Evolutionary conservation across 352 stramenopile genomes (phyloP), one percentile per base, ranked within the genome.

Genomic region (Aphanomyces stellatus): DNA sequence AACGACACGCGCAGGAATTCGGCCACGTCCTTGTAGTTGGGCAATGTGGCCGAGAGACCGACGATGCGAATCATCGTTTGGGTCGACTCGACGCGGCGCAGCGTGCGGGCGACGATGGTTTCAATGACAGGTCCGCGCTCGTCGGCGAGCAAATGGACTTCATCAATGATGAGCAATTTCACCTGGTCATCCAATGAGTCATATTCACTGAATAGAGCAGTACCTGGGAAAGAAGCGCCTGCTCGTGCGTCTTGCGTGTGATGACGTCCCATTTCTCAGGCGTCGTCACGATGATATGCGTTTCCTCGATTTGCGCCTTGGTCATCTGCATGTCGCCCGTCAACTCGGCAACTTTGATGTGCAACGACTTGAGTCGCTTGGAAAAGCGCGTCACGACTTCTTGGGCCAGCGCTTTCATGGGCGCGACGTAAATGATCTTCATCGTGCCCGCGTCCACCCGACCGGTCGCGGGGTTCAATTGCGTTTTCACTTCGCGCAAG

Each of bases 261-360:
- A 99, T 98, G 2, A 99, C 96, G 70, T 99, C 96, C 95, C 95
- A 99, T 72, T 99, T 99, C 72, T 99, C 96, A 0, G 97, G 97
- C 5, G 96, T 99, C n/a, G 94, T 99, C 19, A 99, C 96, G 31
- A 99, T 97, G 42, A 99, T 78, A 17, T 98, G 90, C n/a, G 88
- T 96, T 34, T 90, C 74, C 35, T 95, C 87, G 33, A 99, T 98
- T 76, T 99, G 96, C 7, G 92, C 87, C 70, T 96, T 91, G 2
- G 92, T 99, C 31, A 99, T 76, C 76, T 99, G 97, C 96, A 89
- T 99, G 76, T 99, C 97, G 37, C 97, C 97, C 19, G 96, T 99
- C 42, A 99, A 78, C 69, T 99, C 96, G 5, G 83, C 80, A 0
- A 99, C 95, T 64, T 77, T 72, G 4, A 93, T 62, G 65, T 84